Base-by-base conservation (phyloP, 352 stramenopile genomes). In the Phytopythium litorale region DNA sequence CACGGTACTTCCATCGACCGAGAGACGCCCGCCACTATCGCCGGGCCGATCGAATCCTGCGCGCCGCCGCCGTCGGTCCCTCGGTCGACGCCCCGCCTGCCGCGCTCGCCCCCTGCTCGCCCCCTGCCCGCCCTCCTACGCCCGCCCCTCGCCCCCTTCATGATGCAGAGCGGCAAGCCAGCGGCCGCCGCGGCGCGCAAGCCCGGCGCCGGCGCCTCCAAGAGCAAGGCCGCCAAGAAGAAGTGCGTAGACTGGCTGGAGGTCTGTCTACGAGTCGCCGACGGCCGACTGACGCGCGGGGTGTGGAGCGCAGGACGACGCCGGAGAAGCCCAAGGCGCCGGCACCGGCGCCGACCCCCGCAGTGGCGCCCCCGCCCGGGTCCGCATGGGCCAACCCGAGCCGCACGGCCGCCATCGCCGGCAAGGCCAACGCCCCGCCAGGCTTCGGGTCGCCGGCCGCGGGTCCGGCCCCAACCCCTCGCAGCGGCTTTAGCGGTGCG, bases 401-500 rank as follows among this genome's bases (percentile, higher is more conserved):
- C 40, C 38, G 37, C 40, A 33, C 28, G 37, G 55, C 40, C 25
- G 55, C 53, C 35, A 58, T 58, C 33, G n/a, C 35, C 40, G 46
- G 58, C 23, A 37, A 16, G 1, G n/a, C 48, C 43, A 75, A 62
- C 40, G 60, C 54, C 8, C 65, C 71, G 30, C 71, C 71, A 9
- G 71, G 71, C 28, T 78, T 78, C 43, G 48, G 54, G 28, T 18
- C 48, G 12, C 38, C 38, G 16, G 62, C 64, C 7, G 25, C 58
- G 30, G 21, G 65, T 4, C 32, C 61, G 2, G 37, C 69, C 4
- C 35, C 59, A 2, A 33, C 68, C 3, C 51, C 68, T 33, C 62
- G 49, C 30, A 56, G 33, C 3, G 73, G 73, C 18, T 88, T 84
- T 35, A 84, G 76, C 62, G 72, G 78, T 88, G 68, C n/a, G 72